Evolutionary conservation across 805 yeast genomes (phyloP), one percentile per base, ranked within the genome.

Genomic region (Candida xiaguanensis): DNA sequence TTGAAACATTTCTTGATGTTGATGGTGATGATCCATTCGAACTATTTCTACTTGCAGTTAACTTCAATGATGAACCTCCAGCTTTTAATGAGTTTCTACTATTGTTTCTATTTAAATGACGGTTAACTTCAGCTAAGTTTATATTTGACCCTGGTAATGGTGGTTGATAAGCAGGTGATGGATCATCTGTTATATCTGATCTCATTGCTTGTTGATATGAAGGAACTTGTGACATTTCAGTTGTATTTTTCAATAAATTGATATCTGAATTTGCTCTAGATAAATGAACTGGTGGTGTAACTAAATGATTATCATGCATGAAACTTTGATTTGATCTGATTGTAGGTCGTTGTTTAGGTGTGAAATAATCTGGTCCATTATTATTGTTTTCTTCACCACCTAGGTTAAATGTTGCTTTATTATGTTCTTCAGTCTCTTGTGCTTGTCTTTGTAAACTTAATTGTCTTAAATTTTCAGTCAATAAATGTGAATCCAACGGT

Each of bases 201-300:
- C 75, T 76, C 58, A 89, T 61, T 0, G 98, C 97, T 23, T 85
- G 81, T 6, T 73, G 74, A 59, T 91, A 91, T 0, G 95, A 80
- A 0, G 98, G 98, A 5, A 91, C 96, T 35, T 78, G 66, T 15
- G 84, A 79, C 46, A 87, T 38, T 9, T 47, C 44, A 4, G 35
- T 18, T n/a, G 57, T 34, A 23, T 44, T 41, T 12, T 24, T 26
- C 26, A 29, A 24, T 7, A 59, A 22, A 9, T 42, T 42, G 12
- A 43, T 44, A 25, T 63, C 72, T 1, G 88, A 80, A 38, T 72
- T 74, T 12, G 67, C 77, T 40, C 89, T 67, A 2, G 89, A 79
- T 34, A 81, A 56, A 51, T 81, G 80, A 8, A 62, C 51, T 0
- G 75, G 79, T 0, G 89, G 87, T 1, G 84, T 67, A 4, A 53